These are phyloP conservation scores for Diaporthe citri DNA, from an alignment of 2,329 filamentous ascomycete genomes.

Conservation along the genomic window DNA sequence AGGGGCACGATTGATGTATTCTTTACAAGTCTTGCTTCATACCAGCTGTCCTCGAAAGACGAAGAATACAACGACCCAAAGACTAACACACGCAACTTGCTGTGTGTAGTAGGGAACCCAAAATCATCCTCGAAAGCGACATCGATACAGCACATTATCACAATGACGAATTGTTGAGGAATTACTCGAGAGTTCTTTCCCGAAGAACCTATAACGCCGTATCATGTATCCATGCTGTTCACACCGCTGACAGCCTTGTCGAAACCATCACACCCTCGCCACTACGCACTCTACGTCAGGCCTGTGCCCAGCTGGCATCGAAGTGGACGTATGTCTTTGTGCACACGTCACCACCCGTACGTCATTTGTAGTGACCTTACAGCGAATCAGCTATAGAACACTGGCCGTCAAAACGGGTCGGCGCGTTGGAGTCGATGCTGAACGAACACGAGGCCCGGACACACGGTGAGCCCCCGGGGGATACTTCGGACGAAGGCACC, in stretches of 20 bases:
- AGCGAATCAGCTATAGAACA: not conserved
- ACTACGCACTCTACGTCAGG: not conserved
- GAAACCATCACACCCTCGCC: not conserved
- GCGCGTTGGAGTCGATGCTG: not conserved
- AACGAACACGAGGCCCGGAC: not conserved
- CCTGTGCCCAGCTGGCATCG: not conserved
- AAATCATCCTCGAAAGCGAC: not conserved
- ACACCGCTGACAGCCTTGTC: not conserved
- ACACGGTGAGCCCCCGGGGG: not conserved
- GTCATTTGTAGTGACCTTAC: not conserved
- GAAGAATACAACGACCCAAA: not conserved
- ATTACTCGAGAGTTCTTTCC: not conserved
- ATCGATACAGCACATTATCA: not conserved
- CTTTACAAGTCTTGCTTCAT: not conserved
- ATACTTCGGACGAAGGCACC: not conserved
- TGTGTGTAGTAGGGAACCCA: not conserved
- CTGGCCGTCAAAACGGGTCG: rapidly evolving
- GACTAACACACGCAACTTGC: too few relatives aligned
- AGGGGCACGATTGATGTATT: too few relatives aligned
- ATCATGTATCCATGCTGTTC: not conserved
- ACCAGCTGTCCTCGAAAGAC: not conserved
- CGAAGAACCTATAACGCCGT: not conserved
- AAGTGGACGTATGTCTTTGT: too few relatives aligned
- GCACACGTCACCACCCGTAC: not conserved
- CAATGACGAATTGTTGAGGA: not conserved